Evolutionary conservation across 2,329 filamentous ascomycete genomes (phyloP).

Genomic region (Xylaria polymorpha): DNA sequence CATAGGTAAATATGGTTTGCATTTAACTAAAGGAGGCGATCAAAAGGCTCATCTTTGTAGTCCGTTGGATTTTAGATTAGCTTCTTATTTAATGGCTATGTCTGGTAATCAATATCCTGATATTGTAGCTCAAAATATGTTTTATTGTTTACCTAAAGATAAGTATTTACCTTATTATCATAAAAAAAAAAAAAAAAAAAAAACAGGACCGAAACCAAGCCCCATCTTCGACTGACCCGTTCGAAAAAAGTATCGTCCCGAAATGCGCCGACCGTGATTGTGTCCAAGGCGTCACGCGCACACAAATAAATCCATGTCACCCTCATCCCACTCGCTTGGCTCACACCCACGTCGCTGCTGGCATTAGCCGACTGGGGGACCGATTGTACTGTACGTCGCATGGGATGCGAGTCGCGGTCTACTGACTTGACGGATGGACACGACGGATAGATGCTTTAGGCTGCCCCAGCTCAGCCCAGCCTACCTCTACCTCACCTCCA

Average conservation of each 20-base stretch:
- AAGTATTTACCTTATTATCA: too few relatives aligned
- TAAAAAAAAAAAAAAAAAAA: neutral
- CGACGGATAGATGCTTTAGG: slow-evolving; percentile 11
- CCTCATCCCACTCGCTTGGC: neutral
- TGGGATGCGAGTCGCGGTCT: slow-evolving; percentile 2
- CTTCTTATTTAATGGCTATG: too few relatives aligned
- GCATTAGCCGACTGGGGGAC: slow-evolving; percentile 1
- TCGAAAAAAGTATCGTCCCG: neutral
- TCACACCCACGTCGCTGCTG: neutral
- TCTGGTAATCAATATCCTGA: too few relatives aligned
- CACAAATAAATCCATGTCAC: slow-evolving; percentile 4
- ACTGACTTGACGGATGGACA: neutral
- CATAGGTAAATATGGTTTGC: too few relatives aligned
- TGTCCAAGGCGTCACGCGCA: slow-evolving; percentile 14
- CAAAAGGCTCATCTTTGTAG: too few relatives aligned
- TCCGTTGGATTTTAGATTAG: too few relatives aligned
- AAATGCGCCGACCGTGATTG: neutral
- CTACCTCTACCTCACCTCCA: neutral
- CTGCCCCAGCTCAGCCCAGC: neutral
- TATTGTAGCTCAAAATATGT: too few relatives aligned
- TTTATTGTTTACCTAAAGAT: too few relatives aligned
- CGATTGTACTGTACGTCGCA: neutral
- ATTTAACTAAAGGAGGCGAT: too few relatives aligned
- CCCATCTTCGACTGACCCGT: neutral
- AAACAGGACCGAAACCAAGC: neutral